Evolutionary conservation across 2,329 filamentous ascomycete genomes (phyloP), one percentile per base, ranked within the genome.

Genomic region (Helotiales sp.): DNA sequence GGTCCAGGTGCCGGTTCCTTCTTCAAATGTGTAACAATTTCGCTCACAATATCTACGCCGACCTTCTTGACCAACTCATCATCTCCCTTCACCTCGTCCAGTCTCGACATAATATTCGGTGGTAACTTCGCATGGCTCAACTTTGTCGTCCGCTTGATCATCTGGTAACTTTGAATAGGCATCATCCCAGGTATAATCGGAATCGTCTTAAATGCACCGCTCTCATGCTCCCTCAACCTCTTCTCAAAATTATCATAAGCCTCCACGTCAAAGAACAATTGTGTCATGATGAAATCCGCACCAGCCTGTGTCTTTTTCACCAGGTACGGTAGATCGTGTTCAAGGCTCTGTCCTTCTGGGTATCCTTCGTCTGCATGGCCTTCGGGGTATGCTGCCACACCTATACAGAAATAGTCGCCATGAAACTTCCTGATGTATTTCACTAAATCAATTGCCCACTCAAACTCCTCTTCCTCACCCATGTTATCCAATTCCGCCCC

Each of bases 261-360:
- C 3, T 89, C 81, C 24, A 92, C 82, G 70, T 98, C 92, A 73
- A 96, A 99, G 75, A 97, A 98, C 8, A 99, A 81, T 74, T 99
- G 95, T 0, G 95, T 98, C 91, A 99, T 96, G 74, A 99, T 89
- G 71, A 99, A 99, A 75, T 98, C 93, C 51, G 93, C 95, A 1
- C 95, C 95, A 3, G 95, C 95, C 66, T 88, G 81, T 0, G 88
- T 89, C 80, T 99, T 99, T 65, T 96, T 92, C 10, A 96, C 84
- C 54, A 99, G 79, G 69, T 89, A 96, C 0, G 93, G 90, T 58
- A 99, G 76, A 74, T 99, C 95, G 62, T 89, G 83, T 68, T 96
- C 90, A 34, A 87, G 69, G 64, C 81, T 85, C 74, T 88, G 85
- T 25, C 80, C 83, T 31, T 79, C 71, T 1, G 93, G 93, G 73